Conservation (phyloP, 768 basidiomycete genomes). For the Pisolithus tinctorius region DNA sequence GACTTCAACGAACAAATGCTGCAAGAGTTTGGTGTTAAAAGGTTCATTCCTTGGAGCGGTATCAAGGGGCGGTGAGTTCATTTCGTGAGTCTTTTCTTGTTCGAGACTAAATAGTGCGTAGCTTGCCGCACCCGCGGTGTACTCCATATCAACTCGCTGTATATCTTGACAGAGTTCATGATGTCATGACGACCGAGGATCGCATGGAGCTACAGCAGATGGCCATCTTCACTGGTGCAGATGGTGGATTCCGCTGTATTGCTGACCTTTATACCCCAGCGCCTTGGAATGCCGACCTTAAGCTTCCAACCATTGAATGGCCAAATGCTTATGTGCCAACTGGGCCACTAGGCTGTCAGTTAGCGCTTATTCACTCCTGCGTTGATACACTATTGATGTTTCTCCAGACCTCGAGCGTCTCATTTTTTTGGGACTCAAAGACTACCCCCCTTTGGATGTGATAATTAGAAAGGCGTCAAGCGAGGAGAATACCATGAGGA, state of each 20-base stretch:
- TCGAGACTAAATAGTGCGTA: background rate
- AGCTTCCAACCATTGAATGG: constrained; percentile 85
- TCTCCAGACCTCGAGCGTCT: constrained; percentile 44
- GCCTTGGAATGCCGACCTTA: constrained; percentile 56
- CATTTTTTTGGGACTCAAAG: constrained; percentile 54
- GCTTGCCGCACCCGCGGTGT: background rate
- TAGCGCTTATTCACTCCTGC: background rate
- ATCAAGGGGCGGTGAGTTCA: constrained; percentile 27
- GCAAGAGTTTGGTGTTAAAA: constrained; percentile 61
- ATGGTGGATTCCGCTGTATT: constrained; percentile 1
- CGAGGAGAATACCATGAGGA: constrained; percentile 37
- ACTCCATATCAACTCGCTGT: background rate
- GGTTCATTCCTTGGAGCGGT: constrained; percentile 79
- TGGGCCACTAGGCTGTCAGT: background rate
- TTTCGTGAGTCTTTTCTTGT: background rate
- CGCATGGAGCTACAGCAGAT: background rate
- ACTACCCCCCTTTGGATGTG: constrained; percentile 55
- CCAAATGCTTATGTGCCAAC: background rate
- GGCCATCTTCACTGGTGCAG: constrained; percentile 4
- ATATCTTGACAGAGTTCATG: background rate
- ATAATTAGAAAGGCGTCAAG: constrained; percentile 52
- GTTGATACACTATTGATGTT: background rate
- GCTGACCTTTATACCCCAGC: constrained; percentile 79
- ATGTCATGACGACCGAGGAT: background rate
- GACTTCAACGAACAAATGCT: constrained; percentile 36